Evolutionary conservation across 2,329 filamentous ascomycete species (phyloP).

Genomic region (Trichoderma hamatum): DNA sequence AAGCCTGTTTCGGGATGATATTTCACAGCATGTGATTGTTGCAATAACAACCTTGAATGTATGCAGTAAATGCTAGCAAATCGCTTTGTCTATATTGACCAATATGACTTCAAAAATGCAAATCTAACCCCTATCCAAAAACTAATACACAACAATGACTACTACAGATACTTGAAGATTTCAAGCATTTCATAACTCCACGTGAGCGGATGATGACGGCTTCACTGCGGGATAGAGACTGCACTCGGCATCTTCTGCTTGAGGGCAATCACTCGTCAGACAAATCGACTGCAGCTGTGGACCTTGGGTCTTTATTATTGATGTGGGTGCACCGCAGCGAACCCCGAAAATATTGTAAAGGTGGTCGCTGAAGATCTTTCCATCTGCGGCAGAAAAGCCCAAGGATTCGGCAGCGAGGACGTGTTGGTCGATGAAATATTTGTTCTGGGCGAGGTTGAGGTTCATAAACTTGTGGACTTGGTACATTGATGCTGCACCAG

Average conservation of each 20-base stretch:
- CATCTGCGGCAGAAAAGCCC: constrained; percentile 58
- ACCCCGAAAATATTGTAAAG: constrained; percentile 56
- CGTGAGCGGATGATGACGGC: constrained; percentile 21
- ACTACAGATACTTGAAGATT: constrained; percentile 27
- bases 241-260: constrained; percentile 52
- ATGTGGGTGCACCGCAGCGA: constrained; percentile 52
- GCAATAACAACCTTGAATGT: neutral
- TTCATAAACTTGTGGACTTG: constrained; percentile 64
- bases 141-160: constrained; percentile 36
- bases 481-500: constrained; percentile 51
- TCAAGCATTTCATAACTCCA: constrained; percentile 36
- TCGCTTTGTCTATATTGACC: neutral
- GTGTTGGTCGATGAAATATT: constrained; percentile 64
- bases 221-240: constrained; percentile 44
- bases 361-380: constrained; percentile 51
- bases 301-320: constrained; percentile 49
- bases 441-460: constrained; percentile 53
- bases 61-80: neutral
- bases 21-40: neutral
- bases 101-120: neutral
- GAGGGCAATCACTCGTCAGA: constrained; percentile 51
- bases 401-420: constrained; percentile 59
- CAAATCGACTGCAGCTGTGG: constrained; percentile 59
- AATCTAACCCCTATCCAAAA: neutral
- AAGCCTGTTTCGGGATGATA: neutral